A percentile compares a stretch with the other conserved stretches of the same genome.
These are phyloP conservation scores for Phytophthora pisi DNA, from an alignment of 352 stramenopile species.

Conservation along the genomic window DNA sequence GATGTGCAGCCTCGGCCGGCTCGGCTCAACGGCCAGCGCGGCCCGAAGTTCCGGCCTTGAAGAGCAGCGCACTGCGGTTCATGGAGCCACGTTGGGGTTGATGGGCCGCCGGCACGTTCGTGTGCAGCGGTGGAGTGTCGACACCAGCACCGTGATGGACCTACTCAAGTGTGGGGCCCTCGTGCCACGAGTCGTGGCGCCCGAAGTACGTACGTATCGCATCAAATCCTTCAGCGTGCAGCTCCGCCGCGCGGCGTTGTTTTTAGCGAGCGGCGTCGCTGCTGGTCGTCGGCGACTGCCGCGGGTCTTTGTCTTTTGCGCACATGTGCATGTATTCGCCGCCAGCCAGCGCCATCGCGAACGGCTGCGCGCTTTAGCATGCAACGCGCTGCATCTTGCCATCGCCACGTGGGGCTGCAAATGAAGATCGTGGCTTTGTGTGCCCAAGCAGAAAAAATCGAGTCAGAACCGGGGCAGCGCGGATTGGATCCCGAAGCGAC, in stretches of 20 bases:
- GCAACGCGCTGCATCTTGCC: slow-evolving; percentile 2
- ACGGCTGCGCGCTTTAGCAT: not conserved
- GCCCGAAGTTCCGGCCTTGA: not conserved
- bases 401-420: slow-evolving; percentile 1
- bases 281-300: not conserved
- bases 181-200: not conserved
- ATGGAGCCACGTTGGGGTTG: not conserved
- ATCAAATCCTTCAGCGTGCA: not conserved
- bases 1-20: slow-evolving; percentile 3
- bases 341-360: not conserved
- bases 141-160: slow-evolving; percentile 1
- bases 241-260: not conserved
- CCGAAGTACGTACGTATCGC: not conserved
- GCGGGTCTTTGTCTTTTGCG: not conserved
- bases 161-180: not conserved
- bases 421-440: slow-evolving; percentile 1
- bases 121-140: not conserved
- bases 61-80: not conserved
- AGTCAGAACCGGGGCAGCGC: slow-evolving; percentile 18
- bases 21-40: not conserved
- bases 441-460: not conserved
- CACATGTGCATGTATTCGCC: not conserved
- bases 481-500: slow-evolving; percentile 32
- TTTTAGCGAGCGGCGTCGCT: not conserved
- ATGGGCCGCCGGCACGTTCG: not conserved